A percentile compares a stretch with the other conserved stretches of the same genome.
phyloP scores from a whole-genome alignment of 257 asterid genomes.

The Vinca minor region DNA sequence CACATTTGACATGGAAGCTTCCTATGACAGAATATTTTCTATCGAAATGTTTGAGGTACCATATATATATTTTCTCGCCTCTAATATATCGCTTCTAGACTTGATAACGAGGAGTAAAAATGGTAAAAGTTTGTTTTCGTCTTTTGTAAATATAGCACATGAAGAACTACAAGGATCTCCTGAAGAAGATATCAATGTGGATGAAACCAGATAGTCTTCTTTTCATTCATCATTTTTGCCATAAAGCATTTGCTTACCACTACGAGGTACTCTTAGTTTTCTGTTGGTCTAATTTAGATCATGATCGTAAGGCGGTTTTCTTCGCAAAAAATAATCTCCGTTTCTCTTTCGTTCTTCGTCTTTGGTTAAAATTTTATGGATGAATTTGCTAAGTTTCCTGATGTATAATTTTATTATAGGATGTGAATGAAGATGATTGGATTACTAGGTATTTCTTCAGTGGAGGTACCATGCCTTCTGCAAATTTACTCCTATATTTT shows the following conservation, averaged over 20 bases:
- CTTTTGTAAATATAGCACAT: slow-evolving; percentile 62
- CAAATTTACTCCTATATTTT: slow-evolving; percentile 85
- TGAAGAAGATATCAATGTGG: slow-evolving; percentile 81
- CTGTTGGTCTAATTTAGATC: neutral
- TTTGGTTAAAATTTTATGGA: slow-evolving; percentile 4
- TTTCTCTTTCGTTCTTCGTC: neutral
- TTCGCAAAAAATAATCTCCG: neutral
- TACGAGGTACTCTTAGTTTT: slow-evolving; percentile 50
- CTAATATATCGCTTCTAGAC: neutral
- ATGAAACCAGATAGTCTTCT: slow-evolving; percentile 70
- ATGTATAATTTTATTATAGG: slow-evolving; percentile 34
- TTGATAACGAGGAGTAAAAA: neutral
- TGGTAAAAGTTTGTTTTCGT: slow-evolving; percentile 3
- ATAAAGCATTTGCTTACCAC: slow-evolving; percentile 84
- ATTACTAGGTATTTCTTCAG: slow-evolving; percentile 86
- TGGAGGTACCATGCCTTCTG: slow-evolving; percentile 94
- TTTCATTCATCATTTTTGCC: slow-evolving; percentile 80
- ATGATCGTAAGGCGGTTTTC: neutral
- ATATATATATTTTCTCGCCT: neutral
- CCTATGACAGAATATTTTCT: slow-evolving; percentile 79
- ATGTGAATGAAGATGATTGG: slow-evolving; percentile 81
- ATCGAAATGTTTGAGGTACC: slow-evolving; percentile 90
- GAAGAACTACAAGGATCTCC: slow-evolving; percentile 78
- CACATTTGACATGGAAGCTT: slow-evolving; percentile 69
- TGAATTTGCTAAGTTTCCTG: neutral